Evolutionary conservation across 495 filamentous ascomycete species (phyloP).

Genomic region (Poronia punctata): DNA sequence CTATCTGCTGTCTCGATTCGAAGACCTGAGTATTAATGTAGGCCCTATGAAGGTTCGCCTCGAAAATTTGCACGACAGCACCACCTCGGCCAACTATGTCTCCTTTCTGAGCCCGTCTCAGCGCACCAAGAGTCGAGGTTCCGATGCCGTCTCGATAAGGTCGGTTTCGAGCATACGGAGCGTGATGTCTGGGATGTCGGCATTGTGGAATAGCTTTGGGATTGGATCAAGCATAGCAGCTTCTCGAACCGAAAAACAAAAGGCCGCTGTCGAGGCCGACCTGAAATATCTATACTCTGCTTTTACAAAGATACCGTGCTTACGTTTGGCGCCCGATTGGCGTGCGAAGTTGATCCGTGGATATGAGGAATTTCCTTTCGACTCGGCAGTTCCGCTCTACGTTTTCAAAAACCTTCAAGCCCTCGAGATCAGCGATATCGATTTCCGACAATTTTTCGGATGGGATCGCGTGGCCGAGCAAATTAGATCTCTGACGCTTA

Average conservation of each 20-base stretch:
- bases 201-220: constrained; percentile 83
- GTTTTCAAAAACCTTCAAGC: constrained; percentile 94
- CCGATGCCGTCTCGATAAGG: constrained; percentile 83
- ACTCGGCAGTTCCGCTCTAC: constrained; percentile 90
- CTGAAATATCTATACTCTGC: constrained; percentile 94
- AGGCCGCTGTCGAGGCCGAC: constrained; percentile 74
- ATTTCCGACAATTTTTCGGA: constrained; percentile 93
- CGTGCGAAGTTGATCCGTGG: constrained; percentile 81
- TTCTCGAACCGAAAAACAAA: constrained; percentile 78
- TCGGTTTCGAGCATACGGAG: constrained; percentile 96
- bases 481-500: constrained; percentile 81
- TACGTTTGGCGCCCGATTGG: constrained; percentile 82
- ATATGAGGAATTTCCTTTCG: constrained; percentile 97
- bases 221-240: constrained; percentile 65
- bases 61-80: constrained; percentile 87
- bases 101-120: constrained; percentile 84
- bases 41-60: constrained; percentile 93
- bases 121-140: constrained; percentile 63
- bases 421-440: constrained; percentile 88
- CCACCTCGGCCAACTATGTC: constrained; percentile 84
- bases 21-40: constrained; percentile 81
- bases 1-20: constrained; percentile 89
- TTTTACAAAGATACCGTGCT: constrained; percentile 94
- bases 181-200: constrained; percentile 92
- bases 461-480: constrained; percentile 93